Base-by-base conservation (phyloP, 225 moss, liverwort and hornwort species). In the Marchantia polymorpha region DNA sequence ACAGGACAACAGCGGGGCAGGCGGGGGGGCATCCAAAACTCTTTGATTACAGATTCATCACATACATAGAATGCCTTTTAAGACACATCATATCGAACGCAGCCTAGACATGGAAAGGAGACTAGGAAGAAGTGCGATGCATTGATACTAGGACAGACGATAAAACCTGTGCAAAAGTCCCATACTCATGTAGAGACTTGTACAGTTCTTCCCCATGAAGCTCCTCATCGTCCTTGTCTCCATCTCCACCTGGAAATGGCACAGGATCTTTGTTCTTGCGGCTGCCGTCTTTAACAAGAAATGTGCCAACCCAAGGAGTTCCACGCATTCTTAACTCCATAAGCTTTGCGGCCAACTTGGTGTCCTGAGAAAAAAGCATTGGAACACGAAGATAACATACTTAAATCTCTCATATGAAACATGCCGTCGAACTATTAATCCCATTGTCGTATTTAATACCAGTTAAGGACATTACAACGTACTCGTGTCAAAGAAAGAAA, bases 111-210 rank as follows among this genome's bases (percentile, higher is more conserved):
- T 19, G 22, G 39, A 0, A 69, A 7, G 9, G 47, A 47, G 20
- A 10, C 47, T 48, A 61, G 8, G 61, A 8, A 20, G 39, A 20
- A 25, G 25, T 54, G 48, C 71, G 56, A 80, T 75, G 55, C 72
- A 83, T 81, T 86, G 86, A 86, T 60, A 79, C 86, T 86, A 81
- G 81, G 82, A 86, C 78, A 69, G 87, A 79, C 86, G 29, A 83
- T 82, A 87, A 84, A 88, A 96, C 96, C 96, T 96, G 94, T 79
- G 94, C 96, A 89, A 96, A 96, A 75, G 96, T 96, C 88, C 96
- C 96, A 80, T 93, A 89, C 83, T 96, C 96, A 81, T 96, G 90
- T 69, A 96, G 94, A 83, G 92, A 90, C 86, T 94, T 94, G 72
- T 85, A 92, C 59, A 99, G 92, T 83, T 94, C 91, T 90, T 93